These are phyloP conservation scores for Tolypocladium endophyticum DNA, from an alignment of 2,329 filamentous ascomycete genomes.

Conservation along the genomic window DNA sequence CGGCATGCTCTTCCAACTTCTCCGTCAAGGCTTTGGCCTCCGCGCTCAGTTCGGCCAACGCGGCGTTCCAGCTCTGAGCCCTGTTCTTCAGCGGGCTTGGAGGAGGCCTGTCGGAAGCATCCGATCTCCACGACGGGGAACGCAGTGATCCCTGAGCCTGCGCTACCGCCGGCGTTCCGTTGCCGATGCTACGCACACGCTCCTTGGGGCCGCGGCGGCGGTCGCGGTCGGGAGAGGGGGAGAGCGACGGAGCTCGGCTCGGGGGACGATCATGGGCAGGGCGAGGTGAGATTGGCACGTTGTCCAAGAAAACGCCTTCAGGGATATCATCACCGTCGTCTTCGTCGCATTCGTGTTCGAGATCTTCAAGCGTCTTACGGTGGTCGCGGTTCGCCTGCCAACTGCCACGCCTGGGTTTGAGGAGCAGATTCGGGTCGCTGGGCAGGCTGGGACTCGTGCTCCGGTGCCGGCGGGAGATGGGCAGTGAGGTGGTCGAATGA, in stretches of 20 bases:
- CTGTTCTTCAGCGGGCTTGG: slow-evolving; percentile 39
- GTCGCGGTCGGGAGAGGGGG: slow-evolving; percentile 44
- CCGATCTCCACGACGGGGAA: slow-evolving; percentile 44
- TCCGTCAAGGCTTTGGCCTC: slow-evolving; percentile 69
- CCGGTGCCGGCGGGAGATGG: slow-evolving; percentile 29
- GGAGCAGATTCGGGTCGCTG: slow-evolving; percentile 27
- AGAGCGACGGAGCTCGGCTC: slow-evolving; percentile 42
- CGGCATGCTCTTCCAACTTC: slow-evolving; percentile 69
- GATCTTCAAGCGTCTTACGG: slow-evolving; percentile 57
- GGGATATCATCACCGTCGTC: slow-evolving; percentile 71
- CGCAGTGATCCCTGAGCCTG: slow-evolving; percentile 48
- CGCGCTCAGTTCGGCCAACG: slow-evolving; percentile 55
- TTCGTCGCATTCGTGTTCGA: slow-evolving; percentile 67
- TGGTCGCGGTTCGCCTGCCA: slow-evolving; percentile 55
- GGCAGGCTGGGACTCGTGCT: slow-evolving; percentile 41
- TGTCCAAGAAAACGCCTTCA: slow-evolving; percentile 69
- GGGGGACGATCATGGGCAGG: slow-evolving; percentile 44
- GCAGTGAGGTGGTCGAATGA: slow-evolving; percentile 25
- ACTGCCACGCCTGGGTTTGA: slow-evolving; percentile 46
- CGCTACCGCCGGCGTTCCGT: slow-evolving; percentile 51
- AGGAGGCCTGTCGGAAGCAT: slow-evolving; percentile 24
- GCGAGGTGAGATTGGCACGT: slow-evolving; percentile 72
- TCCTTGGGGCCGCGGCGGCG: slow-evolving; percentile 32
- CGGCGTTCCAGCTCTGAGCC: slow-evolving; percentile 66
- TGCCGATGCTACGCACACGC: slow-evolving; percentile 46